phyloP scores from a whole-genome alignment of 2,329 filamentous ascomycete genomes.

The Pezicula radicicola region DNA sequence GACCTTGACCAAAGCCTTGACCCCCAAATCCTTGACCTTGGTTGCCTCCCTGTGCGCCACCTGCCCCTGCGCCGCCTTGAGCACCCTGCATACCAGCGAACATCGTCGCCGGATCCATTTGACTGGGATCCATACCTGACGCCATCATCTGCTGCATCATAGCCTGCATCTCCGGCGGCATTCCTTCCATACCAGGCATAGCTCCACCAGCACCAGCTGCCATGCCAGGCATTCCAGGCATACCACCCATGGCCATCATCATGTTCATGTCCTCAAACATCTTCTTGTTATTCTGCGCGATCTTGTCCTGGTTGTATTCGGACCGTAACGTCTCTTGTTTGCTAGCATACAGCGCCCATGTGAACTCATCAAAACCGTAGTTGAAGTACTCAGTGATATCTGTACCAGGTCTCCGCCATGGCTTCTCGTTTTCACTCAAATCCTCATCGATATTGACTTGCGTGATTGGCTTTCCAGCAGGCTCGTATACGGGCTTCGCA shows the following conservation, averaged over 20 bases:
- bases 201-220: constrained; percentile 29
- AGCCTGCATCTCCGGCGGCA: constrained; percentile 62
- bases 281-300: constrained; percentile 70
- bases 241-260: constrained; percentile 58
- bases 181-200: constrained; percentile 59
- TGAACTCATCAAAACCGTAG: constrained; percentile 98
- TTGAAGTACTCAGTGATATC: constrained; percentile 98
- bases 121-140: constrained; percentile 60
- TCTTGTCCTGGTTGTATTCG: constrained; percentile 67
- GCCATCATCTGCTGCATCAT: constrained; percentile 73
- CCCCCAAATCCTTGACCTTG: constrained; percentile 45
- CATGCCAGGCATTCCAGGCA: constrained; percentile 43
- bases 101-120: constrained; percentile 64
- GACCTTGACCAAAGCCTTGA: constrained; percentile 40
- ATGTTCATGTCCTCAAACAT: constrained; percentile 70
- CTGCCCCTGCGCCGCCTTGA: constrained; percentile 34
- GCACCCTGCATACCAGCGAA: constrained; percentile 55
- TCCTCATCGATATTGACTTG: constrained; percentile 73
- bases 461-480: constrained; percentile 77
- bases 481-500: constrained; percentile 74
- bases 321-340: constrained; percentile 79
- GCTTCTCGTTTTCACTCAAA: constrained; percentile 79
- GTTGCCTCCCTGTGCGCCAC: constrained; percentile 45
- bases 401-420: constrained; percentile 91
- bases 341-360: constrained; percentile 89